Conservation (phyloP, 441 rosid species). For the Heliophila coronopifolia region DNA sequence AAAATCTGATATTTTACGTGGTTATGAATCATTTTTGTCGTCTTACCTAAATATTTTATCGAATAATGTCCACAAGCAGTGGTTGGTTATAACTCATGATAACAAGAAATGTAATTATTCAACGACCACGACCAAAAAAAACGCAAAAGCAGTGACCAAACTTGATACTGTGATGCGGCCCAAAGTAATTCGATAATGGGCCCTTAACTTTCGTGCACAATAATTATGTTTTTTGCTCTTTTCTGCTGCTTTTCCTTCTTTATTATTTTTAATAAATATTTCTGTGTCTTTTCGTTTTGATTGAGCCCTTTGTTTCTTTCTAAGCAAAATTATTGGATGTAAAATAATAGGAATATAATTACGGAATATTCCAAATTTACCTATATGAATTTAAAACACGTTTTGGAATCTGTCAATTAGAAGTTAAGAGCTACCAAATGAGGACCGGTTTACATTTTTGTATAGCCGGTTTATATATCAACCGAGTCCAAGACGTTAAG, state of each 20-base stretch:
- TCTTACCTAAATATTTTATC: background rate
- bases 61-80: background rate
- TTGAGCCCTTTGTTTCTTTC: background rate
- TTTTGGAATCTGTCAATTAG: background rate
- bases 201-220: slow-evolving; percentile 9
- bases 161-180: slow-evolving; percentile 14
- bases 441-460: no score
- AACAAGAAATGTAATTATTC: background rate
- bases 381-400: background rate
- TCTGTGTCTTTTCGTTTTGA: background rate
- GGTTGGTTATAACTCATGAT: background rate
- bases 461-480: background rate
- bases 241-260: background rate
- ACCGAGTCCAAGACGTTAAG: background rate
- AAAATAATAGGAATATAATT: background rate
- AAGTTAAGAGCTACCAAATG: no score
- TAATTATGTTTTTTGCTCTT: background rate
- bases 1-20: background rate
- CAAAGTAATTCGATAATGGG: no score
- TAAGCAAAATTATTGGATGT: background rate
- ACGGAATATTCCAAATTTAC: background rate
- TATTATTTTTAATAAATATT: background rate
- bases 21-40: background rate
- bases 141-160: slow-evolving; percentile 3
- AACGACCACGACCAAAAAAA: no score